phyloP scores from a whole-genome alignment of 1,284 basidiomycete species.

The Trichosporon sp. region DNA sequence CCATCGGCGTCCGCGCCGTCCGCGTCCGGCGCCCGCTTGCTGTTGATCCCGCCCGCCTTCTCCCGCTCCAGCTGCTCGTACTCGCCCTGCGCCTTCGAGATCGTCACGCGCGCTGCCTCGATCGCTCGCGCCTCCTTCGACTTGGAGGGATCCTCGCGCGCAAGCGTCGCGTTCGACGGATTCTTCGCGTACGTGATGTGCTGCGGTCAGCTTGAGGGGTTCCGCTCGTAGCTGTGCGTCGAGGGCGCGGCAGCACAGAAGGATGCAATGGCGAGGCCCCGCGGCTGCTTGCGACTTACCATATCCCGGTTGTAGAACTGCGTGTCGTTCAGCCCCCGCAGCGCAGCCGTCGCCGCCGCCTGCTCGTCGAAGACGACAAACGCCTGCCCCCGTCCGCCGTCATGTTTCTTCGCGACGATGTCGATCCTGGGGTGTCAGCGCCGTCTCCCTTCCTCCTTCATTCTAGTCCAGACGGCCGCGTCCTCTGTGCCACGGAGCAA shows the following conservation, averaged over 20 bases:
- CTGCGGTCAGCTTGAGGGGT: conserved; percentile 7
- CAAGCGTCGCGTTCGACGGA: conserved; percentile 74
- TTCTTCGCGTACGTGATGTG: conserved; percentile 76
- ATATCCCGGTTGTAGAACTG: conserved; percentile 62
- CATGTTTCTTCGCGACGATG: conserved; percentile 78
- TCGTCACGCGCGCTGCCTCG: conserved; percentile 45
- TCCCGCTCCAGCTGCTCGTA: conserved; percentile 59
- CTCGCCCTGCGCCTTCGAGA: conserved; percentile 51
- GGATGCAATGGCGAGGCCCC: no score
- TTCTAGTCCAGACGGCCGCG: no score
- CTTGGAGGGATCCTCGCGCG: conserved; percentile 55
- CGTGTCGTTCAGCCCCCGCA: conserved; percentile 86
- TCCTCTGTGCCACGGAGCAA: no score
- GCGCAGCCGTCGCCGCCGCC: conserved; percentile 78
- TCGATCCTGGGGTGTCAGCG: conserved; percentile 58
- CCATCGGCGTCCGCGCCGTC: conserved; percentile 54
- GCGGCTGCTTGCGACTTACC: conserved; percentile 27
- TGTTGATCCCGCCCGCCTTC: conserved; percentile 57
- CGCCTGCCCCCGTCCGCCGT: conserved; percentile 88
- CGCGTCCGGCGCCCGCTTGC: conserved; percentile 59
- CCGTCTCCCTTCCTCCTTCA: no score
- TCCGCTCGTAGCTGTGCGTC: no score
- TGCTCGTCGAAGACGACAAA: conserved; percentile 93
- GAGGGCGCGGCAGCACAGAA: no score
- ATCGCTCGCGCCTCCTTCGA: conserved; percentile 56